Evolutionary conservation across 2,329 filamentous ascomycete species (phyloP).

Genomic region (Alternaria panax): DNA sequence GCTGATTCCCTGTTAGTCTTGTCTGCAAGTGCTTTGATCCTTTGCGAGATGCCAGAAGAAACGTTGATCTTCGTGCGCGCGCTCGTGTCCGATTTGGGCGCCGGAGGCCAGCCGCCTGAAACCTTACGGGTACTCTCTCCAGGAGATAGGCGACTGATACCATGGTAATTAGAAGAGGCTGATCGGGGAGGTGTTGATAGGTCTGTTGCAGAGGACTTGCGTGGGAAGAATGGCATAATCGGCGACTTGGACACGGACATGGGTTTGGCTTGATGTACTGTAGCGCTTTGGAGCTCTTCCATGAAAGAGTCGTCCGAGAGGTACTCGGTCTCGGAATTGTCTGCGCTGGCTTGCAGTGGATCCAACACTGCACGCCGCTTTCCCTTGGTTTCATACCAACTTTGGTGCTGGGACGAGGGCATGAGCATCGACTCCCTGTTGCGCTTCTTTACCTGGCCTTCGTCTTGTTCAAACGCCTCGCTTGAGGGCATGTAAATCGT

Average conservation of each 20-base stretch:
- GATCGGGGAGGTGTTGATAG: constrained; percentile 37
- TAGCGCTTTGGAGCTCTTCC: constrained; percentile 84
- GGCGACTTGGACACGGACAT: constrained; percentile 79
- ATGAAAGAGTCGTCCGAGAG: constrained; percentile 82
- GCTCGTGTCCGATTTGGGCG: constrained; percentile 35
- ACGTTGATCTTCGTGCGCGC: constrained; percentile 78
- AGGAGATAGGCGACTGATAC: constrained; percentile 34
- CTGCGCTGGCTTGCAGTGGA: constrained; percentile 47
- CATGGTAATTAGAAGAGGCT: constrained; percentile 49
- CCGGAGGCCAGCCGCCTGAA: constrained; percentile 44
- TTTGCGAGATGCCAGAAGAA: constrained; percentile 88
- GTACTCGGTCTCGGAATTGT: constrained; percentile 57
- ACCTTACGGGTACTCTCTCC: constrained; percentile 38
- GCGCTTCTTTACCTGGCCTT: constrained; percentile 27
- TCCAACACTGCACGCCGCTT: constrained; percentile 52
- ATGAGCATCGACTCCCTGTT: constrained; percentile 42
- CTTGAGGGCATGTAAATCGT: constrained; percentile 39
- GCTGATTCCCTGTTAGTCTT: constrained; percentile 63
- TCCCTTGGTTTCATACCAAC: constrained; percentile 44
- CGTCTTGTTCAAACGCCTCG: constrained; percentile 22
- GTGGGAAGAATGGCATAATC: constrained; percentile 68
- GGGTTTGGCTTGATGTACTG: constrained; percentile 81
- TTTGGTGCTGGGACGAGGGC: constrained; percentile 31
- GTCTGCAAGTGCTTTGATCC: constrained; percentile 92
- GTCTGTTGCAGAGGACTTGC: constrained; percentile 37